phyloP scores from a whole-genome alignment of 73 alveolate species.

The Paramecium primaurelia region DNA sequence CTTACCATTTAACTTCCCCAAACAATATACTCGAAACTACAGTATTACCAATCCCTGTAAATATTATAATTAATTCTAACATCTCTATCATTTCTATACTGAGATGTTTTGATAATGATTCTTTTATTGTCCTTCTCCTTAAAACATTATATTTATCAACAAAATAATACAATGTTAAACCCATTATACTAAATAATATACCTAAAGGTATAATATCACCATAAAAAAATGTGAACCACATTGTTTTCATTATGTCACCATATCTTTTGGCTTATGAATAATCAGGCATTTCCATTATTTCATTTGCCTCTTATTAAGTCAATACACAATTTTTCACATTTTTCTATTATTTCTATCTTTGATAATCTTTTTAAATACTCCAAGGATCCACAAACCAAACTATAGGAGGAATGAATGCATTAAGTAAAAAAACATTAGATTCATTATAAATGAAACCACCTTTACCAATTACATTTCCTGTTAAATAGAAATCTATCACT shows the following conservation, averaged over 20 bases:
- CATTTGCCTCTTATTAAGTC: constrained; percentile 49
- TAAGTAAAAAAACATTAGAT: constrained; percentile 38
- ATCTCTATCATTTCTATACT: constrained; percentile 41
- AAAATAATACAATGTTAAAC: constrained; percentile 40
- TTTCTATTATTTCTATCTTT: neutral
- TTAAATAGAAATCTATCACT: constrained; percentile 50
- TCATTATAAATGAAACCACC: constrained; percentile 62
- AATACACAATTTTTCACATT: constrained; percentile 41
- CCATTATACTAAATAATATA: constrained; percentile 4
- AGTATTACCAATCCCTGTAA: constrained; percentile 36
- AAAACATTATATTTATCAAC: constrained; percentile 54
- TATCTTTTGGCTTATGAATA: constrained; percentile 57
- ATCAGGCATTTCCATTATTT: constrained; percentile 57
- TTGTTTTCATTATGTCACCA: constrained; percentile 61
- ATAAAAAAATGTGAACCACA: constrained; percentile 62
- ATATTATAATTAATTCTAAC: constrained; percentile 26
- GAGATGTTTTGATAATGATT: constrained; percentile 17
- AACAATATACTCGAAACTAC: constrained; percentile 17
- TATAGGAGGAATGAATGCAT: constrained; percentile 52
- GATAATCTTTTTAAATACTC: constrained; percentile 47
- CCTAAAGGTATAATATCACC: constrained; percentile 55
- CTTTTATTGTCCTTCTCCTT: constrained; percentile 57
- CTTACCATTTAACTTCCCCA: constrained; percentile 39
- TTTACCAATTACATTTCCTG: constrained; percentile 27
- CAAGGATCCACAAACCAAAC: constrained; percentile 62